A percentile compares a stretch with the other conserved stretches of the same genome.
These are phyloP conservation scores for Tolypocladium tundrense DNA, from an alignment of 2,329 filamentous ascomycete genomes.

Conservation along the genomic window DNA sequence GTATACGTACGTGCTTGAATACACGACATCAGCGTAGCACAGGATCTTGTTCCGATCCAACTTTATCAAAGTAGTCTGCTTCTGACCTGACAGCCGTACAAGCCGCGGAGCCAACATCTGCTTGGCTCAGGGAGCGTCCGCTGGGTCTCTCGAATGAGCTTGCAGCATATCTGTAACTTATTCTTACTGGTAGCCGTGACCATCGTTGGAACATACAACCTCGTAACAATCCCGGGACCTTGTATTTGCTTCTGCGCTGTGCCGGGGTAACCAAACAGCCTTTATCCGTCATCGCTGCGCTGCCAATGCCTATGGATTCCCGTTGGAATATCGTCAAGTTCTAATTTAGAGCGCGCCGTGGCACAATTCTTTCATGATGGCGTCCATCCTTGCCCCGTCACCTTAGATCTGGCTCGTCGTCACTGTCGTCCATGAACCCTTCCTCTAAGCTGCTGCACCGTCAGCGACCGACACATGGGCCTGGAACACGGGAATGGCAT, in stretches of 20 bases:
- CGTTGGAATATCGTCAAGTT: neutral
- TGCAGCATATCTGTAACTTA: neutral
- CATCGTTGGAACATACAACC: neutral
- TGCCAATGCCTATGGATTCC: neutral
- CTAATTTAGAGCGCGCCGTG: neutral
- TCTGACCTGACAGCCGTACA: neutral
- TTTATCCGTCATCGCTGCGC: neutral
- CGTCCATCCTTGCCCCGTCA: slow-evolving; percentile 1
- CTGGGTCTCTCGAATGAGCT: too few species aligned
- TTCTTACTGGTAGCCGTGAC: neutral
- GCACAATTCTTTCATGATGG: neutral
- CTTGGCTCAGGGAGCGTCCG: neutral
- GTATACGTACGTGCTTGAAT: neutral
- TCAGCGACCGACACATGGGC: slow-evolving; percentile 6
- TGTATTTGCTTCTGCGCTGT: neutral
- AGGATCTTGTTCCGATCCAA: too few species aligned
- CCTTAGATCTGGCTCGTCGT: slow-evolving; percentile 23
- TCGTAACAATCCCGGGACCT: neutral
- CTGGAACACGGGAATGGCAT: slow-evolving; percentile 16
- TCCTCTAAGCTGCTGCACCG: slow-evolving; percentile 14
- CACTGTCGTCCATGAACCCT: slow-evolving; percentile 34
- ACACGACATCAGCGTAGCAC: neutral
- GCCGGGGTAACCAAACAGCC: neutral
- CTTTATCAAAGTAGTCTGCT: neutral
- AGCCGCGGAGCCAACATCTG: neutral